These are phyloP conservation scores for Fusarium dimerum DNA, from an alignment of 2,329 filamentous ascomycete species.

Conservation along the genomic window DNA sequence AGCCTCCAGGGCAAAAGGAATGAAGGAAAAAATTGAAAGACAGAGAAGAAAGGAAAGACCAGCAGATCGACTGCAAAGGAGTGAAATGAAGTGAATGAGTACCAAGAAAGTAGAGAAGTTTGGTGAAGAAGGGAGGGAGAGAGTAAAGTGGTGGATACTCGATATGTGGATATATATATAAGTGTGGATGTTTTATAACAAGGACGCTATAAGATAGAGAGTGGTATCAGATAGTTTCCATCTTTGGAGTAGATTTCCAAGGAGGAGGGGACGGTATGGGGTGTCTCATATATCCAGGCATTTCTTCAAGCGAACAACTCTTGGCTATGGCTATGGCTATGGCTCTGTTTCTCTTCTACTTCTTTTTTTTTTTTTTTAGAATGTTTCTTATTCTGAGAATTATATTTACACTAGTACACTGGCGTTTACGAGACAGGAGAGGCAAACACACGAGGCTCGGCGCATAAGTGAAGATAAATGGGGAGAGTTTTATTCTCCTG, in stretches of 20 bases:
- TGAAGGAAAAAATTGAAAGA: conserved; percentile 12
- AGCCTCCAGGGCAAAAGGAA: conserved; percentile 23
- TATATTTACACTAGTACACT: too few species aligned
- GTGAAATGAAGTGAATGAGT: background rate
- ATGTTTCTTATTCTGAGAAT: too few species aligned
- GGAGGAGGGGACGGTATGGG: background rate
- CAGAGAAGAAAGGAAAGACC: conserved; percentile 3
- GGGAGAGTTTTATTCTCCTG: background rate
- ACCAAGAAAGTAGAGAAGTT: conserved; percentile 12
- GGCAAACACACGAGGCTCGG: background rate
- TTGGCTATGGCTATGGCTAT: too few species aligned
- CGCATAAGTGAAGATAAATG: background rate
- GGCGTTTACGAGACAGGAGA: background rate
- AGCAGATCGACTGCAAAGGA: background rate
- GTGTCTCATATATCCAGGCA: background rate
- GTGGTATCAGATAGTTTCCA: too few species aligned
- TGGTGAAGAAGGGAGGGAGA: conserved; percentile 6
- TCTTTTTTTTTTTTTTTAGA: too few species aligned
- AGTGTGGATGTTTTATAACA: conserved; percentile 16
- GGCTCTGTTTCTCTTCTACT: too few species aligned
- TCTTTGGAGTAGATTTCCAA: background rate
- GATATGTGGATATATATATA: conserved; percentile 2
- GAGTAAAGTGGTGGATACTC: conserved; percentile 10
- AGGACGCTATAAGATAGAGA: conserved; percentile 13
- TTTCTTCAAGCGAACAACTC: too few species aligned